A percentile compares a stretch with the other conserved stretches of the same genome.
phyloP scores from a whole-genome alignment of 495 filamentous ascomycete genomes.

The Penicillium ochrochloron region DNA sequence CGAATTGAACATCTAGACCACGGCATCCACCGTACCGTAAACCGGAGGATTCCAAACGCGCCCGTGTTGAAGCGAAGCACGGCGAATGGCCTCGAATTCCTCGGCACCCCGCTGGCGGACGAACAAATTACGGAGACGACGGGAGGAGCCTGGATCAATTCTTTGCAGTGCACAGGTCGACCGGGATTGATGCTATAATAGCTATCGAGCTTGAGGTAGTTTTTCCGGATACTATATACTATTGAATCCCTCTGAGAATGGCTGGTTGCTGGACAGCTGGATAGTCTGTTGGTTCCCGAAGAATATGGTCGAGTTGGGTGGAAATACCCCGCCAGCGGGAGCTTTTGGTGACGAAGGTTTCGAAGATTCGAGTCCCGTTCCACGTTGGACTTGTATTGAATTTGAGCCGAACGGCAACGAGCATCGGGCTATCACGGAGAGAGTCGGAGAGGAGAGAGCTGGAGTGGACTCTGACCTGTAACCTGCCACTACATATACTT shows the following conservation, averaged over 20 bases:
- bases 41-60: constrained; percentile 1
- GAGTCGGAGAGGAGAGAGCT: constrained; percentile 8
- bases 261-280: neutral
- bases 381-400: neutral
- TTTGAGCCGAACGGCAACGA: neutral
- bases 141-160: constrained; percentile 26
- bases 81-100: constrained; percentile 37
- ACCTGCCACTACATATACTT: constrained; percentile 9
- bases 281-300: neutral
- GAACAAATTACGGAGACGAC: constrained; percentile 48
- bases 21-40: neutral
- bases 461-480: neutral
- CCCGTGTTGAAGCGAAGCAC: constrained; percentile 22
- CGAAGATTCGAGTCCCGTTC: neutral
- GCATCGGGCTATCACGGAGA: constrained; percentile 18
- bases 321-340: constrained; percentile 11
- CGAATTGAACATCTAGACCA: neutral
- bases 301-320: neutral
- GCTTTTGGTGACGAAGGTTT: neutral
- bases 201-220: neutral
- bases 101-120: constrained; percentile 37
- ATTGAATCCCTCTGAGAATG: neutral
- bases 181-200: neutral
- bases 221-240: neutral
- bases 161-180: constrained; percentile 17